Evolutionary conservation across 169 alveolate species (phyloP), one percentile per base, ranked within the genome.

Genomic region (Babesia bigemina): DNA sequence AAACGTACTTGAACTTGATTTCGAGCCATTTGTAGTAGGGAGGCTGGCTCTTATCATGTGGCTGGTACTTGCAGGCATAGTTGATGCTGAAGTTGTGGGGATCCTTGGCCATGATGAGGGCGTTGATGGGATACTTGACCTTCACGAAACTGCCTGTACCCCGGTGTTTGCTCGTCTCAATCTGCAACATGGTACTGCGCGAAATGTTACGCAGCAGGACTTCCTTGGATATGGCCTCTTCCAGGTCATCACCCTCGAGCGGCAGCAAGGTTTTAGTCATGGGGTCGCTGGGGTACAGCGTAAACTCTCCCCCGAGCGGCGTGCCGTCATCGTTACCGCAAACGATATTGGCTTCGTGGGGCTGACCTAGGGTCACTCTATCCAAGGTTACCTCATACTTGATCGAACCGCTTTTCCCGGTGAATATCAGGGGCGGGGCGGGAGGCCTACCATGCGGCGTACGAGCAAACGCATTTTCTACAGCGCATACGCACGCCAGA

Each of bases 91-190:
- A 81, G 39, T 61, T 70, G 7, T 71, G 62, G 8, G 75, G 75
- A 49, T 81, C 50, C 60, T 22, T 71, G 16, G 88, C 75, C 62
- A 81, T 69, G 22, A 81, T 81, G n/a, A 70, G 13, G 11, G 85
- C 14, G 58, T 60, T 28, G 63, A 4, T 8, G 21, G 84, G 67
- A 48, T 62, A 39, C 16, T 22, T 52, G 24, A 81, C 33, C 44
- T 44, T 13, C 29, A 67, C 47, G 33, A 17, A 4, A 17, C 48
- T 16, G 17, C 19, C 26, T 4, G 14, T 42, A 33, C 39, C 39
- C 39, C 39, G 39, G 39, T 33, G 39, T 1, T 67, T 22, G n/a
- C 53, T 33, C 19, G 22, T 8, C 12, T 28, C 24, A 7, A 67
- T 33, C 8, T 36, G n/a, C 45, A 42, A 24, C 17, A 22, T 58